phyloP scores from a whole-genome alignment of 83 land plant species.

The Thuja plicata region DNA sequence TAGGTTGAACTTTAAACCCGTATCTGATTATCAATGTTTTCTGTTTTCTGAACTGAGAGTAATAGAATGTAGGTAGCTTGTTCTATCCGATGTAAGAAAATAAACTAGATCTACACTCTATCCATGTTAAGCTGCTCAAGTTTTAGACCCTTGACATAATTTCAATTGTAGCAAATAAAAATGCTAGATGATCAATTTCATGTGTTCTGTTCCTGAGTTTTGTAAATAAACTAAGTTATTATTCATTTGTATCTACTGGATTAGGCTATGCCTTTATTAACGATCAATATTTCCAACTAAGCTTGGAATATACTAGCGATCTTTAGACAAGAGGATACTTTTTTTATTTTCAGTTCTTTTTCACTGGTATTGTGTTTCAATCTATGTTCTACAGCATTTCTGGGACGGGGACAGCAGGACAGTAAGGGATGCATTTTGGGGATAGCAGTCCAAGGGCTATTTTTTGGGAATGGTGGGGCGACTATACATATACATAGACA shows the following conservation, averaged over 20 bases:
- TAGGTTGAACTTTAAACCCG: background rate
- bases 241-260: background rate
- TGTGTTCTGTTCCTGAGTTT: background rate
- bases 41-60: background rate
- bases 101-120: background rate
- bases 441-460: too few relatives aligned
- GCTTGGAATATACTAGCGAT: background rate
- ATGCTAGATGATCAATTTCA: background rate
- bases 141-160: background rate
- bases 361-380: background rate
- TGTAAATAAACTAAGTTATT: background rate
- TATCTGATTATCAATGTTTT: too few relatives aligned
- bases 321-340: background rate
- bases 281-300: background rate
- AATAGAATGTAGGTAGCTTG: background rate
- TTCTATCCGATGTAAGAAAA: background rate
- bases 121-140: background rate
- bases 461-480: too few relatives aligned
- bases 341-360: background rate
- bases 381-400: too few relatives aligned
- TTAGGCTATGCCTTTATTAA: background rate
- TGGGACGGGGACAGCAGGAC: too few relatives aligned
- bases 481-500: too few relatives aligned
- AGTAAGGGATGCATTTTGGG: too few relatives aligned
- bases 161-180: background rate